phyloP scores from a whole-genome alignment of 2,329 filamentous ascomycete genomes.

The Madurella mycetomatis region DNA sequence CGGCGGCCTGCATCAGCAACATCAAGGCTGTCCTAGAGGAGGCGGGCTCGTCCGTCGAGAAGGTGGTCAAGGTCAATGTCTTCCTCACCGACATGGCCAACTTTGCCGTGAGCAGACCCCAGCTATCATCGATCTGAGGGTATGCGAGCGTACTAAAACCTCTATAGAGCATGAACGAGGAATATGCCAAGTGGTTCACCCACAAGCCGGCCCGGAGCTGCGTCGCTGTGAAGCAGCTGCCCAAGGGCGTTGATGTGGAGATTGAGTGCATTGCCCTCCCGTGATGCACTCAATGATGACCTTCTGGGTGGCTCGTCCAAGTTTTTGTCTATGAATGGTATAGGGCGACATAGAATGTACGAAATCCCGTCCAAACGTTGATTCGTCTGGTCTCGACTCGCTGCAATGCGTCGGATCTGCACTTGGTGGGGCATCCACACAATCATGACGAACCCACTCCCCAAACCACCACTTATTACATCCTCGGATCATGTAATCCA shows the following conservation, averaged over 20 bases:
- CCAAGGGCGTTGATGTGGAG: slow-evolving; percentile 81
- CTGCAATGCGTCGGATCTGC: background rate
- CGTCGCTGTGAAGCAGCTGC: slow-evolving; percentile 83
- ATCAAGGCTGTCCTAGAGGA: slow-evolving; percentile 77
- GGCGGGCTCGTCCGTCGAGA: slow-evolving; percentile 71
- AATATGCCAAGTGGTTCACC: slow-evolving; percentile 77
- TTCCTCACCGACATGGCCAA: slow-evolving; percentile 90
- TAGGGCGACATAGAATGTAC: background rate
- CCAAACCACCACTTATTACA: background rate
- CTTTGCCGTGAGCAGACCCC: slow-evolving; percentile 57
- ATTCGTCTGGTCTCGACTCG: background rate
- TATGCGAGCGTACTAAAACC: background rate
- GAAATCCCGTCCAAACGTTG: background rate
- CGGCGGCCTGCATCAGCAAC: slow-evolving; percentile 64
- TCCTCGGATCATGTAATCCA: background rate
- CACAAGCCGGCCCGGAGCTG: slow-evolving; percentile 87
- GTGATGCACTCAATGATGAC: slow-evolving; percentile 30
- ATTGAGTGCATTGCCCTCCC: slow-evolving; percentile 82
- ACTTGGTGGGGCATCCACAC: slow-evolving; percentile 1
- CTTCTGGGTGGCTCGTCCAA: background rate
- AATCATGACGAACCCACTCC: background rate
- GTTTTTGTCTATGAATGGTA: background rate
- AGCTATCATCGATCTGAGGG: background rate
- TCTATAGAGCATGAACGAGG: slow-evolving; percentile 68
- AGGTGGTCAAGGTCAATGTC: slow-evolving; percentile 86